Conservation (phyloP, 805 yeast genomes). For the Candida ponderosae region DNA sequence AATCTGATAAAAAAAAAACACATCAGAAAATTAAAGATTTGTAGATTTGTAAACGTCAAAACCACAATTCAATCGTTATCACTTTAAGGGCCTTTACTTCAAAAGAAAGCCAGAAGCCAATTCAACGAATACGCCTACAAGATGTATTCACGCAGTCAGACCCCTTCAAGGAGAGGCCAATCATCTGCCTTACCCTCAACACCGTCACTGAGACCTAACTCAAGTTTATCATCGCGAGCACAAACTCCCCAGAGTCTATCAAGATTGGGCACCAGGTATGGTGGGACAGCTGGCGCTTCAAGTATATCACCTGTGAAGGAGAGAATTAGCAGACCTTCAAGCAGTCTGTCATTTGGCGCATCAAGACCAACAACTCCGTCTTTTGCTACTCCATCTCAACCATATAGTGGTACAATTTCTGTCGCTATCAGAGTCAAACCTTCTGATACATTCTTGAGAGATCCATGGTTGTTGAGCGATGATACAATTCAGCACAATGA, state of each 20-base stretch:
- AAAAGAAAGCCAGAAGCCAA: too few species aligned
- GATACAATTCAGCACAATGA: conserved; percentile 42
- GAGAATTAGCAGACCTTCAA: conserved; percentile 3
- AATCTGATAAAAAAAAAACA: too few species aligned
- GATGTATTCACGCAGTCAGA: conserved; percentile 15
- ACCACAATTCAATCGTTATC: too few species aligned
- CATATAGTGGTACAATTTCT: conserved; percentile 62
- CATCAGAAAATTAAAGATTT: too few species aligned
- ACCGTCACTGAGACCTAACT: conserved; percentile 16
- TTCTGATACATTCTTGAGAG: conserved; percentile 20
- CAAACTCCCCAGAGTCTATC: conserved; percentile 14
- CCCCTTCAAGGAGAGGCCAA: conserved; percentile 12
- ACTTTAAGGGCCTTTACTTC: too few species aligned
- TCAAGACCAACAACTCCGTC: conserved; percentile 20
- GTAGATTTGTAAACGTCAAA: too few species aligned
- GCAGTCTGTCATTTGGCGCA: conserved; percentile 1
- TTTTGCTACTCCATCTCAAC: conserved; percentile 9
- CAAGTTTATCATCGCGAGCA: conserved; percentile 12
- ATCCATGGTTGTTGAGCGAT: conserved; percentile 23
- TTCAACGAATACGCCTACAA: not conserved
- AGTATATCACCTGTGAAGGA: conserved; percentile 16
- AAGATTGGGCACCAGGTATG: conserved; percentile 2
- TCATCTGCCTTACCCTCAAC: conserved; percentile 9
- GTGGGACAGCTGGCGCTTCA: conserved; percentile 2
- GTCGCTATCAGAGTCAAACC: conserved; percentile 81